phyloP scores from a whole-genome alignment of 2,329 filamentous ascomycete species.

The Coniochaeta ligniaria region DNA sequence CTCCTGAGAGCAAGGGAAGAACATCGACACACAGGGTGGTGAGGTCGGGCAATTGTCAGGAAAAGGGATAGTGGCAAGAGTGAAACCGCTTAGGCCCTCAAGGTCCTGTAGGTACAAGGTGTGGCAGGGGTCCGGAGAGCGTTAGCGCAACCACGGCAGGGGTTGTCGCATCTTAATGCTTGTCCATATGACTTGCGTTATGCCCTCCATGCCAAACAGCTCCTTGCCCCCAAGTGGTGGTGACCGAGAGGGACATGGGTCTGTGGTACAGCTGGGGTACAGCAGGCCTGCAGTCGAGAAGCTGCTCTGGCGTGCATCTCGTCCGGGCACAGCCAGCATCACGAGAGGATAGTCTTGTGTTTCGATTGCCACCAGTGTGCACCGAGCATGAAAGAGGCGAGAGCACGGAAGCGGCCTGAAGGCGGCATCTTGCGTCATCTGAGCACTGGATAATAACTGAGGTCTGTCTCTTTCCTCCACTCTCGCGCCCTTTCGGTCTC shows the following conservation, averaged over 20 bases:
- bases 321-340: not conserved
- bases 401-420: not conserved
- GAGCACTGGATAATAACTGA: not conserved
- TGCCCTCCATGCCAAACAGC: not conserved
- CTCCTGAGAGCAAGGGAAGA: not conserved
- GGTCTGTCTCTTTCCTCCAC: not conserved
- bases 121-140: not conserved
- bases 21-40: not conserved
- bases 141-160: constrained; percentile 1
- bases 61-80: not conserved
- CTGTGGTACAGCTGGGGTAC: constrained; percentile 4
- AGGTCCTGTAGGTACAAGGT: not conserved
- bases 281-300: not conserved
- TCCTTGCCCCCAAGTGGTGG: not conserved
- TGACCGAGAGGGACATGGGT: not conserved
- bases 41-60: not conserved
- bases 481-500: not conserved
- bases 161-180: not conserved
- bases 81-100: constrained; percentile 1
- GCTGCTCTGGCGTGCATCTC: not conserved
- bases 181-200: not conserved
- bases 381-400: not conserved
- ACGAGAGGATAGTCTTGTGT: not conserved
- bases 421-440: not conserved
- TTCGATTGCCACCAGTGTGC: not conserved